Conservation (phyloP, 768 basidiomycete species). For the Tephrocybe sp. region DNA sequence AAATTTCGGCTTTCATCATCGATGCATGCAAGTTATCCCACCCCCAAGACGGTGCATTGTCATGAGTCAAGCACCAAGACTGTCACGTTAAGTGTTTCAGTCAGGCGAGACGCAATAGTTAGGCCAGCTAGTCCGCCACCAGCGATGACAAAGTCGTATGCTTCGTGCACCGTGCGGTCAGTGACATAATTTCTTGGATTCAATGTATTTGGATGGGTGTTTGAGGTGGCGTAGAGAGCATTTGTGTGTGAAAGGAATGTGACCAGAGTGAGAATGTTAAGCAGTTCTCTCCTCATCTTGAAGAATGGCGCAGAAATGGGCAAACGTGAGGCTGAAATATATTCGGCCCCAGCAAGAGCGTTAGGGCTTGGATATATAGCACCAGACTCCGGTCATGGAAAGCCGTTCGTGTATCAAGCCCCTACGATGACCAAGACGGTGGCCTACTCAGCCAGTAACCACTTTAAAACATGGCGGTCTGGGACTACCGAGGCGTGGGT, state of each 20-base stretch:
- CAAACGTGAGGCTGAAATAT: not conserved
- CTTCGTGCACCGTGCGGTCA: conserved; percentile 12
- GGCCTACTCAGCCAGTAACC: too few species aligned
- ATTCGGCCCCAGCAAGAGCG: too few species aligned
- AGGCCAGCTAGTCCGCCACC: conserved; percentile 38
- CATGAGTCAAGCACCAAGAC: conserved; percentile 37
- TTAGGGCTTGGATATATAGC: too few species aligned
- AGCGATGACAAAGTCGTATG: conserved; percentile 35
- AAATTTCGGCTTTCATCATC: conserved; percentile 51
- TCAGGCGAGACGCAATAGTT: conserved; percentile 33
- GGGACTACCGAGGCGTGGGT: too few species aligned
- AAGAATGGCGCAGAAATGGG: not conserved
- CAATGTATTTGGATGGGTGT: not conserved
- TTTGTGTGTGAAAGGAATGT: conserved; percentile 7
- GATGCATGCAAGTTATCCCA: conserved; percentile 41
- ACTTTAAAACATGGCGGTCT: too few species aligned
- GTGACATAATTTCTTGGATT: conserved; percentile 16
- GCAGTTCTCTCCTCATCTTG: not conserved
- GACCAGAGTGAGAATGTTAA: conserved; percentile 1
- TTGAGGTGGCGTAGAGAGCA: not conserved
- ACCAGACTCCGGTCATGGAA: too few species aligned
- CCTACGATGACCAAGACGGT: too few species aligned
- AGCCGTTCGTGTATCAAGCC: too few species aligned
- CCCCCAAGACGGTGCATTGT: conserved; percentile 33
- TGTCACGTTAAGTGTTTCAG: conserved; percentile 31